Base-by-base conservation (phyloP, 23 red algal genomes). In the Gracilariopsis chorda region DNA sequence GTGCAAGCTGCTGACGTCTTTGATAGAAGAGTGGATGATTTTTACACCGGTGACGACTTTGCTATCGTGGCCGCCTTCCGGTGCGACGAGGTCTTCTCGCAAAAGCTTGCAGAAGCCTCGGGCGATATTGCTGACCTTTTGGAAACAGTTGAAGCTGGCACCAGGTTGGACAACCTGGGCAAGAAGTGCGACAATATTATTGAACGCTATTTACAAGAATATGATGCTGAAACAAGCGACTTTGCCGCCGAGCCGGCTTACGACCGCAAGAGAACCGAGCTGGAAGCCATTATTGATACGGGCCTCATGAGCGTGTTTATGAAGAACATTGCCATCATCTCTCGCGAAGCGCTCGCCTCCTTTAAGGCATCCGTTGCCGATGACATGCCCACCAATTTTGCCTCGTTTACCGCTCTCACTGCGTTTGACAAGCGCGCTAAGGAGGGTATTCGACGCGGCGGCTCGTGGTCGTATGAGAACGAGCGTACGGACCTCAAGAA, bases 231-330 rank as follows among this genome's bases (percentile, higher is more conserved):
- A 35, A 91, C 94, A 19, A 82, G 70, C 63, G 84, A 90, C 53
- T 96, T 80, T 88, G 85, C 87, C 27, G 51, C 65, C 7, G 64
- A 83, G 37, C 77, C 78, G 3, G 84, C 85, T 35, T 90, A 79
- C 34, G 84, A 91, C 62, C 82, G 95, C 41, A 98, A 98, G 57
- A 86, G 90, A 59, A 73, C 73, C 16, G 95, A 98, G 69, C 79
- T 98, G 28, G 95, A 98, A 53, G 90, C 77, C 27, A 89, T 98
- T 23, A 68, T 98, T 40, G 95, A 98, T 58, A 90, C 90, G 37
- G 87, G 78, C 27, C 61, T 94, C 34, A 90, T 91, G 60, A 79
- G 85, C 29, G 88, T 98, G 11, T 98, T 92, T 68, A 86, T 98
- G 84, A 84, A 84, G 64, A 83, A 93, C 73, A 33, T 93, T 30